phyloP scores from a whole-genome alignment of 495 filamentous ascomycete genomes.

The Trichoderma gamsii region DNA sequence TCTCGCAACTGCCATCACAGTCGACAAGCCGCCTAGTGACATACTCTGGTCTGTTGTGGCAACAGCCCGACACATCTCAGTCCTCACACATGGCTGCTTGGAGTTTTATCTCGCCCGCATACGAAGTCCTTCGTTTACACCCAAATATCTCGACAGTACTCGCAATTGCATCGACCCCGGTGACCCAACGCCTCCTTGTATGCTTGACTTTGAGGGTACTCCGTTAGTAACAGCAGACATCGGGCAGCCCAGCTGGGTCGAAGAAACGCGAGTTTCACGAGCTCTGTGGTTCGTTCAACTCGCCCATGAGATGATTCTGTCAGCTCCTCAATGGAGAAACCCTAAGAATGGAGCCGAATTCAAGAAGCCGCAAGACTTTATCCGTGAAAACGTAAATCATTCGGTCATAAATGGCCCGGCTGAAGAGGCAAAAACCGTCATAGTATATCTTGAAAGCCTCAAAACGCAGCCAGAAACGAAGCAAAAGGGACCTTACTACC shows the following conservation, averaged over 20 bases:
- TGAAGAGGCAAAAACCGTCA: background rate
- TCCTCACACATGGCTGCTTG: background rate
- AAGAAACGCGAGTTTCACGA: background rate
- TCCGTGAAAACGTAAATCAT: background rate
- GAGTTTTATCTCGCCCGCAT: background rate
- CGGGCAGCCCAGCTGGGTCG: background rate
- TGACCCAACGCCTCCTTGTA: background rate
- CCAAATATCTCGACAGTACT: background rate
- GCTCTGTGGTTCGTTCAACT: background rate
- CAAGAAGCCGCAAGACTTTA: background rate
- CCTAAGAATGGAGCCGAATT: background rate
- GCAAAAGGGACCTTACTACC: background rate
- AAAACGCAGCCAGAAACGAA: background rate
- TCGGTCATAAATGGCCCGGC: background rate
- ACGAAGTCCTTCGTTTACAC: background rate
- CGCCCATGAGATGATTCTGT: background rate
- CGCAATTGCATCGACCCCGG: background rate
- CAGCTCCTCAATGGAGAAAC: background rate
- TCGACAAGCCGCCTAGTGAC: background rate
- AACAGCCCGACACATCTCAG: background rate
- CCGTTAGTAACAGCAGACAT: background rate
- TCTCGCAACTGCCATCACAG: background rate
- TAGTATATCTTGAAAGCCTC: background rate
- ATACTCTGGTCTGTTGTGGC: background rate
- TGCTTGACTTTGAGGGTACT: background rate